Percentiles rank a stretch among this genome's conserved stretches.
Conservation (phyloP, 2,329 filamentous ascomycete genomes). For the Calonectria crousiana region DNA sequence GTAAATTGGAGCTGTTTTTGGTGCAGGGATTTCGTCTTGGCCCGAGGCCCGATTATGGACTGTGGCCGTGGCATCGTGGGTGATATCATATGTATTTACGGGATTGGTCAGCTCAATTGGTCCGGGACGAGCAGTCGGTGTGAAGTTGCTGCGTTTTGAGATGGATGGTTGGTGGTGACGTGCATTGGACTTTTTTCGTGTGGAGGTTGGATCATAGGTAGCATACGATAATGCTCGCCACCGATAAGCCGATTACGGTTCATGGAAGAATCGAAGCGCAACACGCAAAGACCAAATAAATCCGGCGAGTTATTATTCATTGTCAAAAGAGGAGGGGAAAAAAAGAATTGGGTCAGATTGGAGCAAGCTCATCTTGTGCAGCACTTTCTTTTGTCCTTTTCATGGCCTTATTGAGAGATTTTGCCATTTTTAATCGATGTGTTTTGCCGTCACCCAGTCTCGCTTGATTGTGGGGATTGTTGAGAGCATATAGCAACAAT, state of each 20-base stretch:
- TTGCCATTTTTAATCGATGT: background rate
- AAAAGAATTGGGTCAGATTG: background rate
- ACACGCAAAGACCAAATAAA: background rate
- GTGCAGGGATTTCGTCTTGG: slow-evolving; percentile 18
- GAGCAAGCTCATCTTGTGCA: background rate
- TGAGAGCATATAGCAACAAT: background rate
- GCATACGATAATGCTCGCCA: slow-evolving; percentile 30
- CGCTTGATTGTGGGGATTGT: background rate
- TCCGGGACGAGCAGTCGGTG: background rate
- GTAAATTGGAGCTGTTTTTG: slow-evolving; percentile 22
- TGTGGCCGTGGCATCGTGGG: slow-evolving; percentile 1
- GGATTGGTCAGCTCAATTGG: background rate
- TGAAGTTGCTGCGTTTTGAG: background rate
- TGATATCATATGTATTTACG: background rate
- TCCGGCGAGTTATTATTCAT: background rate
- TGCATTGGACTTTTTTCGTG: slow-evolving; percentile 23
- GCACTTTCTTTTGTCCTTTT: background rate
- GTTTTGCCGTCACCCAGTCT: background rate
- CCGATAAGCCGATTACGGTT: background rate
- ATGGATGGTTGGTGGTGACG: slow-evolving; percentile 16
- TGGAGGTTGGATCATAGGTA: background rate
- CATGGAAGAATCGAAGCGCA: background rate
- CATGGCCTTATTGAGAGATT: background rate
- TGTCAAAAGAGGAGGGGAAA: background rate
- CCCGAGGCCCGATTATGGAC: background rate